phyloP scores from a whole-genome alignment of 257 asterid genomes.

The Solanum ahanhuiri region DNA sequence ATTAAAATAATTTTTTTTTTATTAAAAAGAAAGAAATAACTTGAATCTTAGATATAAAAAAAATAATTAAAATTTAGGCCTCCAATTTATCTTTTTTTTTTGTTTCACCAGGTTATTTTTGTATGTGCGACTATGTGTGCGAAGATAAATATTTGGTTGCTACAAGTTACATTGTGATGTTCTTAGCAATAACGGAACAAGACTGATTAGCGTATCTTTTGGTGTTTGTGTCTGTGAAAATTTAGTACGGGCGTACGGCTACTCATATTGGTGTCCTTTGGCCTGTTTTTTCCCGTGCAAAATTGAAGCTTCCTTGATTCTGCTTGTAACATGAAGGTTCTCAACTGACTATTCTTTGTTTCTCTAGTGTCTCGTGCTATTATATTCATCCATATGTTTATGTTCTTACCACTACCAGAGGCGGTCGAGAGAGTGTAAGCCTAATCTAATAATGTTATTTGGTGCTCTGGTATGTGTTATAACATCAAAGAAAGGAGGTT shows the following conservation, averaged over 20 bases:
- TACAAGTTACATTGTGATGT: neutral
- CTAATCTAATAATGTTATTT: neutral
- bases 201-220: neutral
- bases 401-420: neutral
- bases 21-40: too few relatives aligned
- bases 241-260: neutral
- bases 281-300: neutral
- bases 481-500: neutral
- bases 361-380: neutral
- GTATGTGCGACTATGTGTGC: neutral
- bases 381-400: neutral
- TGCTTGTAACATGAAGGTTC: neutral
- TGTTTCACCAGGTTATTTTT: neutral
- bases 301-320: neutral
- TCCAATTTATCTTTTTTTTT: neutral
- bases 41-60: too few relatives aligned
- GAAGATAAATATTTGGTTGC: neutral
- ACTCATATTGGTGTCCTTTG: neutral
- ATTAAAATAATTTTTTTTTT: too few relatives aligned
- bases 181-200: neutral
- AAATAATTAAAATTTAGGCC: too few relatives aligned
- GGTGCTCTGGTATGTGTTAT: neutral
- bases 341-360: neutral
- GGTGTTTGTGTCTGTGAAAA: neutral
- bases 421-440: neutral